These are phyloP conservation scores for Citrus sp. DNA, from an alignment of 345 rosid species.

Conservation along the genomic window DNA sequence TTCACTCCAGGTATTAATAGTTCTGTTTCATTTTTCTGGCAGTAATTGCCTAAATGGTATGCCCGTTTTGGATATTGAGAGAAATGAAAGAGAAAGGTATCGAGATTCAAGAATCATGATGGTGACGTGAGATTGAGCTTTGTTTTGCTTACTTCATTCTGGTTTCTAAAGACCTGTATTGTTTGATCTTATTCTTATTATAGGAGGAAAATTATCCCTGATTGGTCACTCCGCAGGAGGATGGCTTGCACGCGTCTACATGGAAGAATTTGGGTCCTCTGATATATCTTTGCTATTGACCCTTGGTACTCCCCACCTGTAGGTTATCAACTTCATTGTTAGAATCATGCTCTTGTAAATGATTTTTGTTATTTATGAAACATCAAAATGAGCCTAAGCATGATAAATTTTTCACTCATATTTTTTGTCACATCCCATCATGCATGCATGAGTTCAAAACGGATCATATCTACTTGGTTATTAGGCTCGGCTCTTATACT, in stretches of 20 bases:
- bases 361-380: not conserved
- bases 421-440: not conserved
- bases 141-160: not conserved
- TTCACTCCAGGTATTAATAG: too few species aligned
- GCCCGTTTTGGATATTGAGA: not conserved
- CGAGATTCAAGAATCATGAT: not conserved
- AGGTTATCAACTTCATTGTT: constrained; percentile 38
- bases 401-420: not conserved
- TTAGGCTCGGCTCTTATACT: not conserved
- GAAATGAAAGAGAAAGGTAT: too few species aligned
- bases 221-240: constrained; percentile 99
- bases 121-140: not conserved
- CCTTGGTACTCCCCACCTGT: constrained; percentile 96
- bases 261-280: constrained; percentile 71
- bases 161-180: not conserved
- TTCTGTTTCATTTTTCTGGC: too few species aligned
- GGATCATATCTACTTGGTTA: not conserved
- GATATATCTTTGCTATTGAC: constrained; percentile 73
- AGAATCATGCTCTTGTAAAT: not conserved
- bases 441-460: not conserved
- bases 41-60: too few species aligned
- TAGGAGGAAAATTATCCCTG: constrained; percentile 64
- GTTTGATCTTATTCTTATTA: constrained; percentile 17
- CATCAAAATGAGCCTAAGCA: too few species aligned
- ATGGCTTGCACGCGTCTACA: constrained; percentile 92